A percentile compares a stretch with the other conserved stretches of the same genome.
These are phyloP conservation scores for Conticribra guillardii DNA, from an alignment of 108 stramenopile genomes.

Conservation along the genomic window DNA sequence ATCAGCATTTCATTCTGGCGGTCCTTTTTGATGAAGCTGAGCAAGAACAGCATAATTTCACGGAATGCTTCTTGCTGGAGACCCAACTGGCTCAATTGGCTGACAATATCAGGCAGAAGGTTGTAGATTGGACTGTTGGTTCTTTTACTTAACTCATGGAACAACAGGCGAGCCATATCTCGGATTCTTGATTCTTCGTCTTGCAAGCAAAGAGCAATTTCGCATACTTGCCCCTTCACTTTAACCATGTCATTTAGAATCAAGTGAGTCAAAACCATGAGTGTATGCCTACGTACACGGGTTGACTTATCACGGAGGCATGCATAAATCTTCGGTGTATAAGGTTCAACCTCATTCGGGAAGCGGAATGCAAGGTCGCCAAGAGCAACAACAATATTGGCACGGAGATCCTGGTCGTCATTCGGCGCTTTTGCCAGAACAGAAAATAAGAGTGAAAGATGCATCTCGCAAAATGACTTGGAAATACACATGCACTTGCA, in stretches of 20 bases:
- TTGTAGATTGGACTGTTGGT: slow-evolving; percentile 98
- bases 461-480: slow-evolving; percentile 86
- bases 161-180: slow-evolving; percentile 93
- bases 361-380: slow-evolving; percentile 98
- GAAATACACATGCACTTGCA: slow-evolving; percentile 96
- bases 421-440: slow-evolving; percentile 79
- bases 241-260: slow-evolving; percentile 99
- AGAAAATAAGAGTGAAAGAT: slow-evolving; percentile 93
- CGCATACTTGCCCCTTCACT: slow-evolving; percentile 95
- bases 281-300: slow-evolving; percentile 91
- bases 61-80: slow-evolving; percentile 83
- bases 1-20: slow-evolving; percentile 90
- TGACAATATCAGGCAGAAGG: slow-evolving; percentile 96
- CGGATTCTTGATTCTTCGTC: slow-evolving; percentile 87
- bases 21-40: slow-evolving; percentile 96
- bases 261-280: slow-evolving; percentile 97
- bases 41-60: slow-evolving; percentile 90
- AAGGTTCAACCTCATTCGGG: slow-evolving; percentile 98
- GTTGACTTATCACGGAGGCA: slow-evolving; percentile 90
- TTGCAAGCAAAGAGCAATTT: slow-evolving; percentile 91
- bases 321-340: slow-evolving; percentile 93
- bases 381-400: slow-evolving; percentile 94
- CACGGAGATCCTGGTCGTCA: slow-evolving; percentile 82
- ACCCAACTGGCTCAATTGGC: slow-evolving; percentile 79
- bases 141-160: slow-evolving; percentile 93